phyloP scores from a whole-genome alignment of 768 basidiomycete genomes.

The Lyophyllum shimeji region DNA sequence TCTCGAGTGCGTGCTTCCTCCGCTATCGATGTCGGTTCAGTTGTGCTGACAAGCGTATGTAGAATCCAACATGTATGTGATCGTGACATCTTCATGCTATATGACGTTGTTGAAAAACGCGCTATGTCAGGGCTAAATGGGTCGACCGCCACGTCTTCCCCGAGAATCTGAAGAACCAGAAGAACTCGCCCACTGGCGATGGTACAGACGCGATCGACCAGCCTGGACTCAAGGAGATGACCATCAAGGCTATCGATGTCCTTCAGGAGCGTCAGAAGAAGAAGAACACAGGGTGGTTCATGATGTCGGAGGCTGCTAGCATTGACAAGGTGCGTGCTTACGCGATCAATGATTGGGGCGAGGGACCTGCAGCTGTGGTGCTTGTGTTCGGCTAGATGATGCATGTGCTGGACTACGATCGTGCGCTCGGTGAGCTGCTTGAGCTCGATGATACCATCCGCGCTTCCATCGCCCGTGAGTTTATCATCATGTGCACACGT shows the following conservation, averaged over 20 bases:
- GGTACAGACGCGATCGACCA: conserved; percentile 41
- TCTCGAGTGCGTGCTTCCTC: conserved; percentile 29
- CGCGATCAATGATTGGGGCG: background rate
- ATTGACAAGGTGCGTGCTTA: conserved; percentile 38
- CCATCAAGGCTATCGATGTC: conserved; percentile 44
- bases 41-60: background rate
- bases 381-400: conserved; percentile 33
- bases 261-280: conserved; percentile 35
- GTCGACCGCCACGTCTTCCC: conserved; percentile 40
- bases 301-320: conserved; percentile 48
- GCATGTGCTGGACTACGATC: conserved; percentile 47
- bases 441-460: conserved; percentile 46
- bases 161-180: conserved; percentile 34
- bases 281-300: conserved; percentile 41
- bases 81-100: background rate
- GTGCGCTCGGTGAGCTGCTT: conserved; percentile 43
- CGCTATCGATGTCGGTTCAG: background rate
- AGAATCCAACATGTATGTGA: conserved; percentile 22
- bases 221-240: conserved; percentile 50
- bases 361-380: background rate
- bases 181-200: conserved; percentile 41
- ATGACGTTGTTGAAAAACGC: background rate
- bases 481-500: background rate
- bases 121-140: conserved; percentile 38
- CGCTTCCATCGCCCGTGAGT: conserved; percentile 39